Percentiles rank a stretch among this genome's conserved stretches.
Evolutionary conservation across 2,329 filamentous ascomycete genomes (phyloP).

Genomic region (Lecanosticta acicola): DNA sequence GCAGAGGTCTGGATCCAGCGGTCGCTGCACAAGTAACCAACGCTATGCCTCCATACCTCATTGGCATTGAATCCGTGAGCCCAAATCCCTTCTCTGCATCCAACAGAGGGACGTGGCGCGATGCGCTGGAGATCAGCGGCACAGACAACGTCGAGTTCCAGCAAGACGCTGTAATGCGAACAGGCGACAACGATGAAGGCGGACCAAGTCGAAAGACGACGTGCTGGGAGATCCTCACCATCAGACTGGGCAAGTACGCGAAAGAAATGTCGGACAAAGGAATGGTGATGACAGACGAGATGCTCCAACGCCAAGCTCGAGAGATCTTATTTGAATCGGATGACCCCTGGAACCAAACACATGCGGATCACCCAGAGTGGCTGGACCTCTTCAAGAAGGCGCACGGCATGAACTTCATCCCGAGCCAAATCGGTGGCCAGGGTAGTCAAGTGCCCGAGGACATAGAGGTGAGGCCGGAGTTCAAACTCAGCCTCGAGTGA

Average conservation of each 20-base stretch:
- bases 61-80: conserved; percentile 43
- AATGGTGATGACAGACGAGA: conserved; percentile 43
- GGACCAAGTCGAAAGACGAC: conserved; percentile 27
- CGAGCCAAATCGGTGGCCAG: conserved; percentile 27
- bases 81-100: conserved; percentile 46
- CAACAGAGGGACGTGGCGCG: conserved; percentile 22
- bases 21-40: conserved; percentile 46
- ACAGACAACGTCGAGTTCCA: not conserved
- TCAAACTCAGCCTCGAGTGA: not conserved
- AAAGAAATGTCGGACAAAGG: conserved; percentile 36
- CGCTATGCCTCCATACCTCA: conserved; percentile 49
- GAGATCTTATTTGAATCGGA: conserved; percentile 45
- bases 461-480: conserved; percentile 11
- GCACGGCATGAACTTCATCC: conserved; percentile 39
- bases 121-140: conserved; percentile 5
- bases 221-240: conserved; percentile 47
- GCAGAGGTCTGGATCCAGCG: conserved; percentile 47
- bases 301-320: conserved; percentile 46
- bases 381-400: conserved; percentile 46
- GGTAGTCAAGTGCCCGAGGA: conserved; percentile 32
- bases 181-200: conserved; percentile 1
- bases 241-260: conserved; percentile 42
- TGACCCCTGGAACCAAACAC: conserved; percentile 40
- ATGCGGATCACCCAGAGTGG: conserved; percentile 42
- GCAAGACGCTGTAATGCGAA: not conserved